A percentile compares a stretch with the other conserved stretches of the same genome.
phyloP scores from a whole-genome alignment of 495 filamentous ascomycete genomes.

The Xylaria scruposa region DNA sequence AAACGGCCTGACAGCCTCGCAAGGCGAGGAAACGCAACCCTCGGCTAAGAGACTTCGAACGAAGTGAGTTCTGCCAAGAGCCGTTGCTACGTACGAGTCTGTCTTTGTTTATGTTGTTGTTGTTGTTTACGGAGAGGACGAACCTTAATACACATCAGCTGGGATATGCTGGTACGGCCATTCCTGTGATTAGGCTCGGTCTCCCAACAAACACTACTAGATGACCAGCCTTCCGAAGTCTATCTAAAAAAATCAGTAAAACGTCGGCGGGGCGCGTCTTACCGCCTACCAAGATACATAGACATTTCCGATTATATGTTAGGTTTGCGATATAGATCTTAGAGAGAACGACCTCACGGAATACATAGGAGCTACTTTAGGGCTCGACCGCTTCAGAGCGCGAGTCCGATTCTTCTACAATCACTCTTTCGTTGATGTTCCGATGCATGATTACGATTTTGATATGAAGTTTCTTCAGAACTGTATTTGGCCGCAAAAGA shows the following conservation, averaged over 20 bases:
- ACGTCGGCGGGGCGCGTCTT: neutral
- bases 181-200: neutral
- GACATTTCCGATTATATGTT: neutral
- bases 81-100: neutral
- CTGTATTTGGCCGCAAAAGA: neutral
- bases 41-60: constrained; percentile 49
- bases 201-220: neutral
- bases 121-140: neutral
- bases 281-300: neutral
- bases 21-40: constrained; percentile 43
- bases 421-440: neutral
- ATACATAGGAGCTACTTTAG: constrained; percentile 9
- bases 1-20: constrained; percentile 40
- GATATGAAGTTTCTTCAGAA: neutral
- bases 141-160: neutral
- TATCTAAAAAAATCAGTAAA: neutral
- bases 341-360: constrained; percentile 40
- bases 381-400: neutral
- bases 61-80: constrained; percentile 29
- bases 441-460: neutral
- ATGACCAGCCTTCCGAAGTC: neutral
- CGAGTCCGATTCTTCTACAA: neutral
- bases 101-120: neutral
- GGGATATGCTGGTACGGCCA: neutral
- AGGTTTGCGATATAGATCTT: constrained; percentile 30